Percentiles rank a stretch among this genome's conserved stretches.
phyloP scores from a whole-genome alignment of 1,284 basidiomycete species.

The Ceratobasidium sp. region DNA sequence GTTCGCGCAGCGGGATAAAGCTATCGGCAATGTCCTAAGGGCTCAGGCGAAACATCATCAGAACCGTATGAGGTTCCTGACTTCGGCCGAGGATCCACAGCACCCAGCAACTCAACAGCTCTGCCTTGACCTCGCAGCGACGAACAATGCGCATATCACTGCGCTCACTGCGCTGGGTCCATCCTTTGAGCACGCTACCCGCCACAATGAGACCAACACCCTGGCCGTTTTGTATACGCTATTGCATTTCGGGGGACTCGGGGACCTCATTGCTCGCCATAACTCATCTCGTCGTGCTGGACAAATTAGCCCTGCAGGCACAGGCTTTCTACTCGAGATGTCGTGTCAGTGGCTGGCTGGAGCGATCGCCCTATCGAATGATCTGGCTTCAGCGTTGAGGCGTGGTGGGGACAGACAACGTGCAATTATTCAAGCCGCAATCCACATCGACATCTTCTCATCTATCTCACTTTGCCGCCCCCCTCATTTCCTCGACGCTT shows the following conservation, averaged over 20 bases:
- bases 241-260: conserved; percentile 38
- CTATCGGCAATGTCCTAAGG: conserved; percentile 16
- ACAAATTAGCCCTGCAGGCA: conserved; percentile 12
- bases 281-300: conserved; percentile 18
- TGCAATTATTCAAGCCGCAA: conserved; percentile 35
- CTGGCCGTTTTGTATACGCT: conserved; percentile 31
- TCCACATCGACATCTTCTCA: conserved; percentile 41
- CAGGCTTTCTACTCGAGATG: conserved; percentile 24
- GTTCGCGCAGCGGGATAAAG: conserved; percentile 27
- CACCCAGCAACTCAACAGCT: conserved; percentile 35
- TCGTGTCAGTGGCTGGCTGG: conserved; percentile 37
- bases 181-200: conserved; percentile 17
- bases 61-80: conserved; percentile 42
- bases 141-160: conserved; percentile 23
- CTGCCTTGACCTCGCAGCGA: conserved; percentile 29
- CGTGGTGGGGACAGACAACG: conserved; percentile 37
- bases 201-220: conserved; percentile 6
- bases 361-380: conserved; percentile 6
- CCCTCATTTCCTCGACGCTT: conserved; percentile 35
- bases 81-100: conserved; percentile 33
- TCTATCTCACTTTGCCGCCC: conserved; percentile 34
- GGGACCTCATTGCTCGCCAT: conserved; percentile 32
- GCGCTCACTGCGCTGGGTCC: conserved; percentile 27
- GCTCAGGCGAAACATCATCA: conserved; percentile 38
- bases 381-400: conserved; percentile 41